These are phyloP conservation scores for Geoglossum glabrum DNA, from an alignment of 495 filamentous ascomycete species.

Conservation along the genomic window DNA sequence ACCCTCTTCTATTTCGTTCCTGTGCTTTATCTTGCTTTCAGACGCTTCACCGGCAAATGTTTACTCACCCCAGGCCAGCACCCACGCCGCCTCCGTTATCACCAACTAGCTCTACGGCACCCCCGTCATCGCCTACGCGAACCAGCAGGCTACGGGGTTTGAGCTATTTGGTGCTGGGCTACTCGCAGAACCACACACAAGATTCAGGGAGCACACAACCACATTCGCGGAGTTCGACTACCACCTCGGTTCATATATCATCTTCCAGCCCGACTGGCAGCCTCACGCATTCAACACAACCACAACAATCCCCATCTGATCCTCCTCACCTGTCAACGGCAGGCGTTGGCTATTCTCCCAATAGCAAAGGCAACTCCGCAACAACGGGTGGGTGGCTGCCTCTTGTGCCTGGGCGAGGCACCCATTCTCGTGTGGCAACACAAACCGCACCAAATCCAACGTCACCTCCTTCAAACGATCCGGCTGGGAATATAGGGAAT, in stretches of 20 bases:
- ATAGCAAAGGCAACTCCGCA: background rate
- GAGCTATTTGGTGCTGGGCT: slow-evolving; percentile 45
- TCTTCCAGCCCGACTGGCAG: slow-evolving; percentile 4
- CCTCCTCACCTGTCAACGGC: slow-evolving; percentile 14
- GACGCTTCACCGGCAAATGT: slow-evolving; percentile 21
- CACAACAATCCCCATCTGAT: slow-evolving; percentile 8
- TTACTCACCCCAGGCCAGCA: slow-evolving; percentile 23
- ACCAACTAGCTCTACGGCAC: slow-evolving; percentile 23
- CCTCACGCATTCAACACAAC: slow-evolving; percentile 7
- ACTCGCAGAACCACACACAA: slow-evolving; percentile 44
- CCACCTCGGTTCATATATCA: background rate
- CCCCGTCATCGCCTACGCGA: slow-evolving; percentile 28
- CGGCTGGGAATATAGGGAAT: background rate
- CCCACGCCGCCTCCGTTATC: slow-evolving; percentile 26
- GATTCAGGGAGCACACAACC: background rate
- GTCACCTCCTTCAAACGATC: background rate
- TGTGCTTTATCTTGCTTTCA: background rate
- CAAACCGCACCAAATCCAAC: slow-evolving; percentile 4
- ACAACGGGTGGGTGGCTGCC: slow-evolving; percentile 22
- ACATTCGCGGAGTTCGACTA: slow-evolving; percentile 12
- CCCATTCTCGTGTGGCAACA: slow-evolving; percentile 19
- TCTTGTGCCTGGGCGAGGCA: slow-evolving; percentile 20
- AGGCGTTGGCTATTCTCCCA: slow-evolving; percentile 19
- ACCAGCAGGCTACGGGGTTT: slow-evolving; percentile 47
- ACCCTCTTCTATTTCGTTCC: background rate